Percentiles rank a stretch among this genome's conserved stretches.
These are phyloP conservation scores for Penicillium turbatum DNA, from an alignment of 495 filamentous ascomycete species.

Conservation along the genomic window DNA sequence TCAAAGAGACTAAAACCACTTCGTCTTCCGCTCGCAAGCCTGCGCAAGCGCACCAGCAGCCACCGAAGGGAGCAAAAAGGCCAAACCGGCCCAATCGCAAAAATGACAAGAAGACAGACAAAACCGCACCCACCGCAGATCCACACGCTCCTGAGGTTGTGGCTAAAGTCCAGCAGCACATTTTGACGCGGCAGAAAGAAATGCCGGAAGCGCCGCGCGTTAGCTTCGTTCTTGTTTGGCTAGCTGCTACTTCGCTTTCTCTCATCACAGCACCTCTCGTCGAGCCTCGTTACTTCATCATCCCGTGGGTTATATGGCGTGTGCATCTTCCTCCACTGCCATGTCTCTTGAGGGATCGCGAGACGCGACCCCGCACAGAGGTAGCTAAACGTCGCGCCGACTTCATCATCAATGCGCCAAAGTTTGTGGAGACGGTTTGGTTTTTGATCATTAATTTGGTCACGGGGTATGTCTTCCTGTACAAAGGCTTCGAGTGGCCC, in stretches of 20 bases:
- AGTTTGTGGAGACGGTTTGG: slow-evolving; percentile 74
- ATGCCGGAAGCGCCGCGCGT: slow-evolving; percentile 33
- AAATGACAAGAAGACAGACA: slow-evolving; percentile 17
- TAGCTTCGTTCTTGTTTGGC: slow-evolving; percentile 63
- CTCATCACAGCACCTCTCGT: slow-evolving; percentile 86
- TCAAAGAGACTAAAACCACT: neutral
- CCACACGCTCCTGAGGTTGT: slow-evolving; percentile 31
- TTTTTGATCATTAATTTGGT: slow-evolving; percentile 65
- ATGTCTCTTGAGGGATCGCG: slow-evolving; percentile 27
- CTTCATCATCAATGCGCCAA: slow-evolving; percentile 34
- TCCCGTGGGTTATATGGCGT: slow-evolving; percentile 93
- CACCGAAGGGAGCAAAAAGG: slow-evolving; percentile 23
- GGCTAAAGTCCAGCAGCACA: slow-evolving; percentile 31
- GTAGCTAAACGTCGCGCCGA: slow-evolving; percentile 27
- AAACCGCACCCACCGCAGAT: slow-evolving; percentile 8
- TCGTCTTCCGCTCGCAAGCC: slow-evolving; percentile 1
- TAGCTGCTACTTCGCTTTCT: slow-evolving; percentile 67
- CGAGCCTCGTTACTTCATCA: slow-evolving; percentile 90
- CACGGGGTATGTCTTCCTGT: slow-evolving; percentile 79
- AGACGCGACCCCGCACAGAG: slow-evolving; percentile 20
- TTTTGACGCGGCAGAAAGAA: slow-evolving; percentile 33
- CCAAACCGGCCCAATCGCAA: slow-evolving; percentile 26
- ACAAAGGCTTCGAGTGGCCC: slow-evolving; percentile 74
- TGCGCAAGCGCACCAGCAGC: slow-evolving; percentile 11
- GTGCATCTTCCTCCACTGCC: slow-evolving; percentile 61